Base-by-base conservation (phyloP, 345 rosid genomes). In the Citrus australasica region DNA sequence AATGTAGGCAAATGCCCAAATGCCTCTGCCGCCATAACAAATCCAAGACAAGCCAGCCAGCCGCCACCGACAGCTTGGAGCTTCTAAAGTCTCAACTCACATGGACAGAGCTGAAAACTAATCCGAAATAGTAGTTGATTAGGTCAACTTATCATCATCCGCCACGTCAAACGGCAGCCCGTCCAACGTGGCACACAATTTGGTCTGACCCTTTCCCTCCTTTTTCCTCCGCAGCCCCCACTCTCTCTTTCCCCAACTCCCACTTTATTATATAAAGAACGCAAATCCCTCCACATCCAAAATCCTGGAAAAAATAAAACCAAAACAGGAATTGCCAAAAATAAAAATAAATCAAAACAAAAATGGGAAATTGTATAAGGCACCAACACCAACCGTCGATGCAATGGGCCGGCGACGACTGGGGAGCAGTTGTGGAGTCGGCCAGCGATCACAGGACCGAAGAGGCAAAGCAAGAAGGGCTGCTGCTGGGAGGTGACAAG, bases 381-480 rank as follows among this genome's bases (percentile, higher is more conserved):
- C 87, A 65, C 56, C 83, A 79, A 48, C 87, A 61, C 56, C 83
- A 80, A 40, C 84, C 88, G 21, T 59, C 82, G 35, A 59, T 81
- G 79, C 87, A 80, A 58, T 85, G 89, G 93, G 88, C 86, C 58
- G 89, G 93, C 24, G 90, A 88, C 28, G 87, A 90, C 76, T 88
- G 90, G 93, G 82, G 80, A 6, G 48, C 51, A 13, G 51, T 46
- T 5, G 51, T 46, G 51, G 16, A 82, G 5, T 38, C 74, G 66
- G 42, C 30, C 46, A 48, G 60, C 6, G 69, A 59, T 55, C 40
- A 22, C 33, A 33, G 2, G 6, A 74, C 37, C 11, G 68, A 21
- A 28, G 53, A 76, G 79, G 75, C 0, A 1, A 80, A 76, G 69
- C 79, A 78, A 61, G 67, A 80, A 25, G 58, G 37, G 32, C 66